These are phyloP conservation scores for Aspergillus amoenus DNA, from an alignment of 2,329 filamentous ascomycete genomes.

Conservation along the genomic window DNA sequence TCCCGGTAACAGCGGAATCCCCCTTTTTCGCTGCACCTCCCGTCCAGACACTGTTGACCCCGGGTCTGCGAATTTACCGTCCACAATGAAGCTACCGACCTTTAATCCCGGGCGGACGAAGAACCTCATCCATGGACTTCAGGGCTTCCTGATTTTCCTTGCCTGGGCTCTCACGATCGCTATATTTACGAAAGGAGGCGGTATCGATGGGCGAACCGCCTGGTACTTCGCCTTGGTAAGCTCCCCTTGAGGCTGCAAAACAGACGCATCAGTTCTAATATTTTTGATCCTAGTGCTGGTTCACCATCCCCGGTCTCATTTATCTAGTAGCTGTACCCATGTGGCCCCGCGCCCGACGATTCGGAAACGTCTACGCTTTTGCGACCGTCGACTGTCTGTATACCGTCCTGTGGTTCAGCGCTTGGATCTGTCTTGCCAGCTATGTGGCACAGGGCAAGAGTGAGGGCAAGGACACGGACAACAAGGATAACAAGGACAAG, in stretches of 20 bases:
- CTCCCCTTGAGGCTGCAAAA: background rate
- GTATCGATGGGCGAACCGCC: constrained; percentile 54
- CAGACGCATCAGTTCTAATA: background rate
- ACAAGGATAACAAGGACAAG: constrained; percentile 24
- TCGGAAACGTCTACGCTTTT: constrained; percentile 62
- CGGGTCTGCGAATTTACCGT: background rate
- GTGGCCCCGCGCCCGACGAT: constrained; percentile 58
- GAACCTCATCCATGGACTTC: constrained; percentile 54
- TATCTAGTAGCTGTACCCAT: constrained; percentile 62
- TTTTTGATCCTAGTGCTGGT: constrained; percentile 53
- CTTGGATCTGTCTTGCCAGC: constrained; percentile 56
- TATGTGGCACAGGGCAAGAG: constrained; percentile 58
- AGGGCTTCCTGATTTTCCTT: constrained; percentile 58
- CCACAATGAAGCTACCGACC: constrained; percentile 30
- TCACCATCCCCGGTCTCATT: constrained; percentile 57
- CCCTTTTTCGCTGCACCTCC: background rate
- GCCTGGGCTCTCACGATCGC: constrained; percentile 59
- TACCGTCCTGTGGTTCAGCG: constrained; percentile 59
- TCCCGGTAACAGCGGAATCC: background rate
- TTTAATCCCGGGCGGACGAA: constrained; percentile 56
- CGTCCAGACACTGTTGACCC: background rate
- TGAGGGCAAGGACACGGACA: constrained; percentile 41
- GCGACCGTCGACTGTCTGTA: constrained; percentile 56
- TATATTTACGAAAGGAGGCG: constrained; percentile 55
- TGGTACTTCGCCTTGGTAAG: constrained; percentile 61